Evolutionary conservation across 1,284 basidiomycete genomes (phyloP), one percentile per base, ranked within the genome.

Genomic region (Boletellus deceptivus): DNA sequence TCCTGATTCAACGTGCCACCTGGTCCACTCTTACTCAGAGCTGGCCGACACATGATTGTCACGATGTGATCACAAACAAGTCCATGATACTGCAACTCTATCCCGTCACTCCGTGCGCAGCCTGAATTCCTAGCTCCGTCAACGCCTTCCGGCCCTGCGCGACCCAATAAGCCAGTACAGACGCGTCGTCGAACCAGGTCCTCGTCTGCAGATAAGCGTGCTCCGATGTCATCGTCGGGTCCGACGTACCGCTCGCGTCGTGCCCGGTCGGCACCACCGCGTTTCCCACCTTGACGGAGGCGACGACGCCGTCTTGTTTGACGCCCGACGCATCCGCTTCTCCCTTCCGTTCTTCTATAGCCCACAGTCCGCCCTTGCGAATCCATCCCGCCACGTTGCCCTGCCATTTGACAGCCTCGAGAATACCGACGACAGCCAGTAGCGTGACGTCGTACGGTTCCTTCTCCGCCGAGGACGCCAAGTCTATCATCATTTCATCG

Each of bases 371-470:
- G 5, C 83, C 83, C 10, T 65, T 60, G 9, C 76, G 75, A 47
- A 89, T 75, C 88, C 88, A 90, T 6, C 75, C 79, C 0, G 84
- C 80, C 27, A 89, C 77, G 55, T 84, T 90, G 46, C 71, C 75
- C 68, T 90, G 78, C 38, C 59, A 43, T 59, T 80, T 82, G 18
- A 83, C 59, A 16, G 72, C 72, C 46, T 87, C 82, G n/a, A 91
- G 68, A 10, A 90, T 70, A 2, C 88, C 89, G 17, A 90, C 72
- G n/a, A 89, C 78, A 0, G 84, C 85, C 1, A 91, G 73, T 8
- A 91, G 71, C 0, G 77, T 84, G 41, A 72, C 64, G 60, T 89
- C 87, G 58, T 80, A 80, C 14, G 58, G 46, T 17, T 61, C 64
- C 9, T 55, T 37, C 46, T 46, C 50, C 11, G 13, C 25, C 24